These are phyloP conservation scores for Heimioporus punctisporus DNA, from an alignment of 1,284 basidiomycete species.

Conservation along the genomic window DNA sequence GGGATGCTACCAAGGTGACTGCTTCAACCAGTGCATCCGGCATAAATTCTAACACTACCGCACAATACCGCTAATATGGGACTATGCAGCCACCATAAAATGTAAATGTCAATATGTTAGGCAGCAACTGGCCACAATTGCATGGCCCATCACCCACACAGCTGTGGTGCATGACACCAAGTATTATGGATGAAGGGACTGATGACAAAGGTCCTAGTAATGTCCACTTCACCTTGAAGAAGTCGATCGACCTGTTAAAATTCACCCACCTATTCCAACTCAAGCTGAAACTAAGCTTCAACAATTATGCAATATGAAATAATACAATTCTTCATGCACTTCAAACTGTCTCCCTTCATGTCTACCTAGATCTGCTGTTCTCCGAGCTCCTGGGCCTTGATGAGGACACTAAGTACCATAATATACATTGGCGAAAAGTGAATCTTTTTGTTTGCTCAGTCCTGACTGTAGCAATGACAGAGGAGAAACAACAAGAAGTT, in stretches of 20 bases:
- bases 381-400: too few relatives aligned
- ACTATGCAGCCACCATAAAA: not conserved
- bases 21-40: not conserved
- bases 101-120: not conserved
- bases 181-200: not conserved
- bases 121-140: not conserved
- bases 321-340: not conserved
- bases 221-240: not conserved
- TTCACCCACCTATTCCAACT: not conserved
- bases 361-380: not conserved
- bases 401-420: too few relatives aligned
- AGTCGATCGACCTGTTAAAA: not conserved
- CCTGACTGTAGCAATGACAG: not conserved
- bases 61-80: not conserved
- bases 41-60: too few relatives aligned
- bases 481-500: not conserved
- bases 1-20: not conserved
- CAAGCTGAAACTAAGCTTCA: not conserved
- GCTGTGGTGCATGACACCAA: too few relatives aligned
- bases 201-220: not conserved
- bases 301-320: not conserved
- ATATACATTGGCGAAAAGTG: slow-evolving; percentile 2
- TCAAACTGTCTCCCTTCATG: not conserved
- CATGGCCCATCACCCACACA: not conserved
- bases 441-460: slow-evolving; percentile 1